Evolutionary conservation across 2,329 filamentous ascomycete genomes (phyloP).

Genomic region (Talaromyces sp.): DNA sequence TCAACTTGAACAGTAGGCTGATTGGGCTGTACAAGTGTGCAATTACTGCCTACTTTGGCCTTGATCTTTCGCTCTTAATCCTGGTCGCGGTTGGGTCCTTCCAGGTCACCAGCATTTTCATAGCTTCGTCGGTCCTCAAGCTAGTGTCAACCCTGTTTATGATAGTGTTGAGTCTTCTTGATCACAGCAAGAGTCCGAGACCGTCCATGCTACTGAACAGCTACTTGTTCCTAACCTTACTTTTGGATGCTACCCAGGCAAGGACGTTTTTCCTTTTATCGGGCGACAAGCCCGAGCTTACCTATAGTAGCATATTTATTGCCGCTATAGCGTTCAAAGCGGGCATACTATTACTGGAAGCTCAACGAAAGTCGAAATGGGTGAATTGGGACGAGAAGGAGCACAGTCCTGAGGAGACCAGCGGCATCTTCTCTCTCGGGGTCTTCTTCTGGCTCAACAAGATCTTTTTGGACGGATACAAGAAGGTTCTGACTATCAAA

Average conservation of each 20-base stretch:
- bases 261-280: conserved; percentile 36
- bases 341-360: conserved; percentile 40
- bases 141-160: conserved; percentile 24
- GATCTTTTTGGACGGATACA: conserved; percentile 47
- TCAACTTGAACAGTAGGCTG: neutral
- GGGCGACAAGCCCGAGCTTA: conserved; percentile 20
- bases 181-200: conserved; percentile 21
- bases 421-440: conserved; percentile 42
- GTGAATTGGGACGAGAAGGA: conserved; percentile 44
- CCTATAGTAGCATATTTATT: conserved; percentile 39
- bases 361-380: conserved; percentile 40
- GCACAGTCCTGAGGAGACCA: conserved; percentile 46
- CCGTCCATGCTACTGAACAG: conserved; percentile 29
- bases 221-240: conserved; percentile 41
- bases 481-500: conserved; percentile 36
- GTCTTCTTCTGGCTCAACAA: conserved; percentile 50
- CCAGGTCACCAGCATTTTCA: conserved; percentile 26
- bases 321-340: conserved; percentile 38
- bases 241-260: conserved; percentile 40
- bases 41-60: neutral
- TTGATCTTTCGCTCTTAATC: conserved; percentile 27
- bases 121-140: conserved; percentile 28
- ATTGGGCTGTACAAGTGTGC: neutral
- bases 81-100: conserved; percentile 18
- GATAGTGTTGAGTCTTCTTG: neutral